phyloP scores from a whole-genome alignment of 2,329 filamentous ascomycete species.

The Diaporthe vaccinii region DNA sequence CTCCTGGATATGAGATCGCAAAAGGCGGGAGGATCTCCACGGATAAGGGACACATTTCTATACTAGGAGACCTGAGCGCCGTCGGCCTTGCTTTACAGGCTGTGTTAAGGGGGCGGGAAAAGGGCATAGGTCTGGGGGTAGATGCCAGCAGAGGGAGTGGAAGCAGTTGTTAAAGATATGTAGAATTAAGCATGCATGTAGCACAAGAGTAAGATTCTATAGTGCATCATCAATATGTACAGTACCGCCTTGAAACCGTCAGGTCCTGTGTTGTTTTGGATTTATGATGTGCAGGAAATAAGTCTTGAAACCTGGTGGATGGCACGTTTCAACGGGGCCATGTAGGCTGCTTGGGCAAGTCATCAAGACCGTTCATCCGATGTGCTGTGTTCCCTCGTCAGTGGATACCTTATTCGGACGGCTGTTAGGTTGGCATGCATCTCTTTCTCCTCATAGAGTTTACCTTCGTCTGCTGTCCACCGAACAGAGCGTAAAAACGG shows the following conservation, averaged over 20 bases:
- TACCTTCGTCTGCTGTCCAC: background rate
- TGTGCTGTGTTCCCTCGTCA: constrained; percentile 16
- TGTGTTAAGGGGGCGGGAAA: constrained; percentile 74
- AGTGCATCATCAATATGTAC: constrained; percentile 5
- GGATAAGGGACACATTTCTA: constrained; percentile 87
- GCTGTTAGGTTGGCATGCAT: background rate
- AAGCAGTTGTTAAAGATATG: background rate
- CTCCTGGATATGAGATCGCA: constrained; percentile 81
- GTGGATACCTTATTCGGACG: constrained; percentile 7
- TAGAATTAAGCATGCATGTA: constrained; percentile 10
- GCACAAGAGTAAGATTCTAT: background rate
- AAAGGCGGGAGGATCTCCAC: constrained; percentile 82
- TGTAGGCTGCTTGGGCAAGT: background rate
- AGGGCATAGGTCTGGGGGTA: constrained; percentile 77
- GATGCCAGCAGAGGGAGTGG: background rate
- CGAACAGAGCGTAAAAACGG: background rate
- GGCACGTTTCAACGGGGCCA: constrained; percentile 1
- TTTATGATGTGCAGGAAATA: constrained; percentile 22
- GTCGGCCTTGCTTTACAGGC: constrained; percentile 82
- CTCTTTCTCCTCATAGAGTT: background rate
- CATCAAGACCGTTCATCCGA: constrained; percentile 23
- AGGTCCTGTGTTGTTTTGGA: background rate
- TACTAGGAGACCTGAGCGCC: constrained; percentile 86
- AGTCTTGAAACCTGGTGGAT: constrained; percentile 12
- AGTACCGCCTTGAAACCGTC: background rate